A percentile compares a stretch with the other conserved stretches of the same genome.
Evolutionary conservation across 139 green algal species (phyloP).

Genomic region (Axilococcus clingmanii): DNA sequence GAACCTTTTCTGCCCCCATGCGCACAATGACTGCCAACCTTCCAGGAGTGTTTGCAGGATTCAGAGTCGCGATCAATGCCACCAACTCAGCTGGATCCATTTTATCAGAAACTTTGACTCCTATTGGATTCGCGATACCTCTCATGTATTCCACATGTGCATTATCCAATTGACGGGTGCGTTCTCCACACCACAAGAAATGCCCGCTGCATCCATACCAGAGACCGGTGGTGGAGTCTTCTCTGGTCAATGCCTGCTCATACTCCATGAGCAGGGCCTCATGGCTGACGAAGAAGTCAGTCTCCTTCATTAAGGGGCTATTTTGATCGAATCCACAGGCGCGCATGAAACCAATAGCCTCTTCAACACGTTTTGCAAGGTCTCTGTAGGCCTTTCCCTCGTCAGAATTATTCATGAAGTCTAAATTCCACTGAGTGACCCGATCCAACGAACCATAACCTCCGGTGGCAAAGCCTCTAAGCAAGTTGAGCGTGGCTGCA

Average conservation of each 20-base stretch:
- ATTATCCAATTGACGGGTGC: slow-evolving; percentile 94
- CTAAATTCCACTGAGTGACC: slow-evolving; percentile 92
- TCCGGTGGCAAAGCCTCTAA: slow-evolving; percentile 89
- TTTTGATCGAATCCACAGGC: slow-evolving; percentile 79
- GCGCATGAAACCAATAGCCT: slow-evolving; percentile 90
- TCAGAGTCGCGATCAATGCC: slow-evolving; percentile 76
- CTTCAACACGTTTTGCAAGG: slow-evolving; percentile 79
- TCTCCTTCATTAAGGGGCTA: slow-evolving; percentile 75
- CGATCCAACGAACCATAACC: slow-evolving; percentile 90
- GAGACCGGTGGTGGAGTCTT: slow-evolving; percentile 73
- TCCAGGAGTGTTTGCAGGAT: slow-evolving; percentile 90
- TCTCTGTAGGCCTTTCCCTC: slow-evolving; percentile 83
- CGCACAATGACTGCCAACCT: slow-evolving; percentile 88
- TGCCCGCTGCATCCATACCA: slow-evolving; percentile 93
- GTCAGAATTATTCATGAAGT: slow-evolving; percentile 90
- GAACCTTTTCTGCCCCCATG: slow-evolving; percentile 91
- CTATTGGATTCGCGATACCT: slow-evolving; percentile 91
- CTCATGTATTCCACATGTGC: slow-evolving; percentile 96
- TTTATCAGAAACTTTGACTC: slow-evolving; percentile 93
- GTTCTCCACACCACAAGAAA: slow-evolving; percentile 97
- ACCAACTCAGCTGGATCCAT: slow-evolving; percentile 86
- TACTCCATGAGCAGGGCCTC: slow-evolving; percentile 95
- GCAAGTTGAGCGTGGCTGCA: slow-evolving; percentile 94
- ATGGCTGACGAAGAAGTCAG: slow-evolving; percentile 95
- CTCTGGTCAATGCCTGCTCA: slow-evolving; percentile 81